These are phyloP conservation scores for Penicillium sp. DNA, from an alignment of 2,329 filamentous ascomycete species.

Conservation along the genomic window DNA sequence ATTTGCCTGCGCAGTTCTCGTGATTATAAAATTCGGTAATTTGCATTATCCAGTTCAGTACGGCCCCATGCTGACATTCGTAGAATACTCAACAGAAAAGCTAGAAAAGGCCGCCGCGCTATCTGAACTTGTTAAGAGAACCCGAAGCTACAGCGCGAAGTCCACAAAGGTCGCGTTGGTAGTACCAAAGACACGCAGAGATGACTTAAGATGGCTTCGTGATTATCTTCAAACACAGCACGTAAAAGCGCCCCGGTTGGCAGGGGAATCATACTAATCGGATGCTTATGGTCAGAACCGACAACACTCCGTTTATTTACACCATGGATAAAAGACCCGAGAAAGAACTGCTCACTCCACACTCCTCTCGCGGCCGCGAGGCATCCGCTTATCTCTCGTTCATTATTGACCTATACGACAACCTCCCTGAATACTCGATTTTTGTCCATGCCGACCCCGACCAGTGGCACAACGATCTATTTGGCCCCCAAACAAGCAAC, in stretches of 20 bases:
- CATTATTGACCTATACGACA: conserved; percentile 60
- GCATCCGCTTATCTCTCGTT: conserved; percentile 62
- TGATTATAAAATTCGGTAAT: neutral
- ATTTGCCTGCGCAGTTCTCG: neutral
- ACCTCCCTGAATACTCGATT: conserved; percentile 55
- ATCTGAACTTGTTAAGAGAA: neutral
- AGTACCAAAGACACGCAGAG: conserved; percentile 3
- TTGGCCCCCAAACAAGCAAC: conserved; percentile 19
- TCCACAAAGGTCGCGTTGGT: neutral
- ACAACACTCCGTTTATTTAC: conserved; percentile 21
- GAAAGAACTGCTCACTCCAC: conserved; percentile 10
- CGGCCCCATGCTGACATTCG: neutral
- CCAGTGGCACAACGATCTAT: conserved; percentile 30
- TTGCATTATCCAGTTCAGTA: neutral
- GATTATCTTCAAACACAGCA: neutral
- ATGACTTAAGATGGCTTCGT: conserved; percentile 2
- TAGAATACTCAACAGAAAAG: neutral
- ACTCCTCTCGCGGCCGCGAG: conserved; percentile 53
- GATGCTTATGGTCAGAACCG: neutral
- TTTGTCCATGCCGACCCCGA: conserved; percentile 51
- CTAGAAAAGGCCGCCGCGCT: neutral
- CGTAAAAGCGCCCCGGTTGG: neutral
- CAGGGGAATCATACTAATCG: neutral
- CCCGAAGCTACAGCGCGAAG: neutral
- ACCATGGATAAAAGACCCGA: conserved; percentile 18